phyloP scores from a whole-genome alignment of 2,329 filamentous ascomycete species.

The Fusarium mundagurra region DNA sequence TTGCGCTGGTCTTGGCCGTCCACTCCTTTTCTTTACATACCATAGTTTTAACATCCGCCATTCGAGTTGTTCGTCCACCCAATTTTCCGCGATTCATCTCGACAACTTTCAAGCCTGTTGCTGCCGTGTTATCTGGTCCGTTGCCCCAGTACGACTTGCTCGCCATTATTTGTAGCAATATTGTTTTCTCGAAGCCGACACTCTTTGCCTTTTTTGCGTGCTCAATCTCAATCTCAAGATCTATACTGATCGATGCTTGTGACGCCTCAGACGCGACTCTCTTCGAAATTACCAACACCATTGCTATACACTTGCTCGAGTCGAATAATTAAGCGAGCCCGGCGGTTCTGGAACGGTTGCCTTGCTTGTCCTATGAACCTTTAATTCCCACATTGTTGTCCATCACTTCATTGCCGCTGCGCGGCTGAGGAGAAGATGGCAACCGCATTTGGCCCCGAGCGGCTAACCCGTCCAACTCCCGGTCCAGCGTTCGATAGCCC shows the following conservation, averaged over 20 bases:
- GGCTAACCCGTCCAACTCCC: slow-evolving; percentile 45
- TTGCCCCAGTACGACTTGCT: slow-evolving; percentile 21
- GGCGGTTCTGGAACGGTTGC: slow-evolving; percentile 3
- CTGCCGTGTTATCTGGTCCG: slow-evolving; percentile 37
- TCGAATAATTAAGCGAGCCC: slow-evolving; percentile 17
- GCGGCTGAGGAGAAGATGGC: slow-evolving; percentile 59
- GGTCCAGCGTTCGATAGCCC: slow-evolving; percentile 40
- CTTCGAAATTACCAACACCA: slow-evolving; percentile 1
- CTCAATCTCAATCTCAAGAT: slow-evolving; percentile 22
- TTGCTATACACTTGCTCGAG: slow-evolving; percentile 6
- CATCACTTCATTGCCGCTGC: slow-evolving; percentile 58
- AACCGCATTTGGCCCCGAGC: slow-evolving; percentile 52
- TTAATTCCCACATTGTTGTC: slow-evolving; percentile 49
- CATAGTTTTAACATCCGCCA: slow-evolving; percentile 36
- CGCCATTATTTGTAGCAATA: slow-evolving; percentile 10
- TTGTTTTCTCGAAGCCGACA: slow-evolving; percentile 15
- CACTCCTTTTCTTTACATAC: slow-evolving; percentile 59
- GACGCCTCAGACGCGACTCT: slow-evolving; percentile 26
- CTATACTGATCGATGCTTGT: slow-evolving; percentile 34
- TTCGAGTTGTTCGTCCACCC: slow-evolving; percentile 40
- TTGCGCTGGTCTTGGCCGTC: slow-evolving; percentile 70
- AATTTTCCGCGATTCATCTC: slow-evolving; percentile 37
- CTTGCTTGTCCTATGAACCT: slow-evolving; percentile 52
- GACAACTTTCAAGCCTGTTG: slow-evolving; percentile 31
- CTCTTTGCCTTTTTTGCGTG: slow-evolving; percentile 12